Base-by-base conservation (phyloP, 2,329 filamentous ascomycete genomes). In the Colletotrichum liaoningense region DNA sequence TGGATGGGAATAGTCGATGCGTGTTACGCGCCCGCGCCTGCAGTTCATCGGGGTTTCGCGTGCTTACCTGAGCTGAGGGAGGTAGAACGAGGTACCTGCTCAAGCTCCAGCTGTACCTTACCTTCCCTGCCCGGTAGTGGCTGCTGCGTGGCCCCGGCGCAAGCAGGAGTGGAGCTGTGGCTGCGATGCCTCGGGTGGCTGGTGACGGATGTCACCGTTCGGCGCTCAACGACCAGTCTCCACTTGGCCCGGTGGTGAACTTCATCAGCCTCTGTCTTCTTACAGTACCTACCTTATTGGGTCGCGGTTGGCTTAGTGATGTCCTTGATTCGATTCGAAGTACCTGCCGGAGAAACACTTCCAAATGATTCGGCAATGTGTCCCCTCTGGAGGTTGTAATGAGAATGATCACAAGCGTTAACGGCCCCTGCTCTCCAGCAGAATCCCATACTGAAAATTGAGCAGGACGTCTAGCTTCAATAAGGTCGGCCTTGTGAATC, bases 11-110 rank as follows among this genome's bases (percentile, higher is more conserved):
- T 60, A 63, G 62, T 66, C 30, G 56, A 73, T 67, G 65, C 71
- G 71, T 73, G 67, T 71, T 73, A 70, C 71, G 71, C 71, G 71
- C 71, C 71, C 65, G 67, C 60, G 67, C 71, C 67, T 66, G 28
- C 71, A 62, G 71, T 71, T 73, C 71, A 49, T 73, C 71, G 67
- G 42, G 70, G 71, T 73, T 70, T 71, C 71, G 71, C 71, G 71
- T 73, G 71, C 71, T 73, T 73, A 73, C 71, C 67, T 73, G 71
- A 73, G 71, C 70, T 73, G 55, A 22, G 42, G 42, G 42, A 65
- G 70, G 67, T 35, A 66, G 63, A 62, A 60, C 60, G 54, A 57
- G 58, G 57, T 54, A 63, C 66, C 58, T 68, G 56, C 14, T 42
- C 28, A 42, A 56, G 19, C 42, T 69, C 46, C 30, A 49, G 57